Evolutionary conservation across 148 eudicot species (phyloP).

Genomic region (Chenopodium quinoa): DNA sequence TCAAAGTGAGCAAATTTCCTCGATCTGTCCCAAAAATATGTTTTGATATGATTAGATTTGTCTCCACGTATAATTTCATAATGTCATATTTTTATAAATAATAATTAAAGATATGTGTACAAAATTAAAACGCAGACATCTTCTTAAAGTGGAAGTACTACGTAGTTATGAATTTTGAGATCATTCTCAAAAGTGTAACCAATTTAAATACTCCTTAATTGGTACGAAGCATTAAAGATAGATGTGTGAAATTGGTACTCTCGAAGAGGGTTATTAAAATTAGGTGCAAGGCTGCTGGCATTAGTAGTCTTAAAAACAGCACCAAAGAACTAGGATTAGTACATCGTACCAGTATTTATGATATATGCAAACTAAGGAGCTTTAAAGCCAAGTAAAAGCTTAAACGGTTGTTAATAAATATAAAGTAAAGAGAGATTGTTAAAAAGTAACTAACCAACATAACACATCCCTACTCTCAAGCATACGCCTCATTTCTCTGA

Average conservation of each 20-base stretch:
- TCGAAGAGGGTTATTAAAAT: background rate
- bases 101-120: too few relatives aligned
- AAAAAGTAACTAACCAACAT: slow-evolving; percentile 12
- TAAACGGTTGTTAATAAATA: background rate
- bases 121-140: too few relatives aligned
- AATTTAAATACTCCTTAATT: too few relatives aligned
- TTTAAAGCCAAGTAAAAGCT: slow-evolving; percentile 16
- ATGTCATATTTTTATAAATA: too few relatives aligned
- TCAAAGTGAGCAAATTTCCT: too few relatives aligned
- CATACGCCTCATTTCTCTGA: background rate
- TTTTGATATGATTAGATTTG: too few relatives aligned
- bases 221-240: too few relatives aligned
- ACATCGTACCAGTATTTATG: background rate
- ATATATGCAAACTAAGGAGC: background rate
- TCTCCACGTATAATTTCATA: too few relatives aligned
- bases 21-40: too few relatives aligned
- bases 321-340: slow-evolving; percentile 4
- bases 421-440: background rate
- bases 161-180: too few relatives aligned
- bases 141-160: too few relatives aligned
- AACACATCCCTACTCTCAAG: slow-evolving; percentile 7
- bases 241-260: background rate
- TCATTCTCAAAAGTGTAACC: too few relatives aligned
- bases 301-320: background rate
- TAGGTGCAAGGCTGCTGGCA: background rate